A percentile compares a stretch with the other conserved stretches of the same genome.
These are phyloP conservation scores for Eragrostis curvula DNA, from an alignment of 176 grass and related monocot species.

Conservation along the genomic window DNA sequence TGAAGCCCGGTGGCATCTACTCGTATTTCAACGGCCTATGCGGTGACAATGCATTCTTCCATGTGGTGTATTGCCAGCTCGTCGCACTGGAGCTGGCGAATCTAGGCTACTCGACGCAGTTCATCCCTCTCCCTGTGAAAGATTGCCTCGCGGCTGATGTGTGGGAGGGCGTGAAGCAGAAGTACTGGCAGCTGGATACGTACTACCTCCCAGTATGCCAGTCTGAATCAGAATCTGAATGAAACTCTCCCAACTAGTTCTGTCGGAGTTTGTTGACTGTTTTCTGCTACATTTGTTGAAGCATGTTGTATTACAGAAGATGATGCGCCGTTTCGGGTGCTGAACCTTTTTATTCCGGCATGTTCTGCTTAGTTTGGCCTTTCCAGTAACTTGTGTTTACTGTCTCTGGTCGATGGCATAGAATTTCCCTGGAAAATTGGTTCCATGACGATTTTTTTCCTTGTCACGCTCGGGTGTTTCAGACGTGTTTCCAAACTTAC, in stretches of 20 bases:
- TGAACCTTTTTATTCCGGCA: background rate
- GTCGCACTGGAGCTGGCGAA: slow-evolving; percentile 72
- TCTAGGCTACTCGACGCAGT: slow-evolving; percentile 78
- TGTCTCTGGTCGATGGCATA: background rate
- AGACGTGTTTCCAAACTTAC: background rate
- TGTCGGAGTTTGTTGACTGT: background rate
- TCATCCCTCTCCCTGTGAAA: slow-evolving; percentile 87
- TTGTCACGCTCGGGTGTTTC: background rate
- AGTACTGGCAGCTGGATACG: slow-evolving; percentile 94
- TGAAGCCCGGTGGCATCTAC: slow-evolving; percentile 80
- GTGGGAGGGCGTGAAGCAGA: slow-evolving; percentile 84
- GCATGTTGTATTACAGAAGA: background rate
- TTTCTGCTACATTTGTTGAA: slow-evolving; percentile 5
- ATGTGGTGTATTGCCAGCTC: slow-evolving; percentile 82
- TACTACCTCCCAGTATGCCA: slow-evolving; percentile 91
- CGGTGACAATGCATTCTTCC: slow-evolving; percentile 94
- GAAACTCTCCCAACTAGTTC: background rate
- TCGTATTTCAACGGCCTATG: slow-evolving; percentile 97
- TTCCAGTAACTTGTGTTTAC: background rate
- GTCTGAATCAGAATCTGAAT: slow-evolving; percentile 58
- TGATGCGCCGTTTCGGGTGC: background rate
- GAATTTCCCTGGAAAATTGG: background rate
- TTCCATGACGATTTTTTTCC: background rate
- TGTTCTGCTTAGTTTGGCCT: background rate
- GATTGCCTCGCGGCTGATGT: slow-evolving; percentile 68